Base-by-base conservation (phyloP, 345 rosid species). In the Salix suchowensis region DNA sequence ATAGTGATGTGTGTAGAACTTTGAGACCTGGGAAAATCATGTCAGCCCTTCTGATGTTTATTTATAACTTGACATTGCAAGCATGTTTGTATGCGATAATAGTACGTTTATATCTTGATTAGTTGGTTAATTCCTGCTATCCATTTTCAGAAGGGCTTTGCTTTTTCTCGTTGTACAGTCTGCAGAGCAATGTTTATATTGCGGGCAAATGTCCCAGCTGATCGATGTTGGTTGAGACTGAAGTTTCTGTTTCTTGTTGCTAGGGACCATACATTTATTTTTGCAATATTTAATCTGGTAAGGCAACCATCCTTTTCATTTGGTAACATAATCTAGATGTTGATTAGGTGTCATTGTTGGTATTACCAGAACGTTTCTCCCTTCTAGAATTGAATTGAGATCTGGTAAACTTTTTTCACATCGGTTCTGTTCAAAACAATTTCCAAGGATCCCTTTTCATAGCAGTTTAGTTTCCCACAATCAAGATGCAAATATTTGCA, bases 201-300 rank as follows among this genome's bases (percentile, higher is more conserved):
- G 79, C 90, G 99, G 72, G 97, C 97, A 70, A 94, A 96, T 86
- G 94, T 92, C 48, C 99, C 99, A 68, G 82, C 97, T 76, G 98
- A 96, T 76, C 91, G 99, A 79, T 94, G 99, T 98, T 92, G 99
- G 98, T 82, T 92, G 86, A 92, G 98, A 84, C 82, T 96, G 92
- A 94, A 95, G 85, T 96, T 96, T 82, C 97, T 92, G 91, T 86
- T 96, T 77, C 91, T 96, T 40, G 99, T 96, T 84, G 99, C 96
- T 61, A 88, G 98, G 82, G 98, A 96, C 82, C 98, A 94, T 65
- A 92, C 93, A 0, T 82, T 96, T 85, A 90, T 96, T 82, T 96
- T 96, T 85, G 87, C 92, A 67, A 79, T 94, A 73, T 97, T 94
- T 83, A 97, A 96, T 86, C 88, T 94, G 97, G 98, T 94, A 91